These are phyloP conservation scores for Rhodosporidiobolus odoratus DNA, from an alignment of 768 basidiomycete genomes.

Conservation along the genomic window DNA sequence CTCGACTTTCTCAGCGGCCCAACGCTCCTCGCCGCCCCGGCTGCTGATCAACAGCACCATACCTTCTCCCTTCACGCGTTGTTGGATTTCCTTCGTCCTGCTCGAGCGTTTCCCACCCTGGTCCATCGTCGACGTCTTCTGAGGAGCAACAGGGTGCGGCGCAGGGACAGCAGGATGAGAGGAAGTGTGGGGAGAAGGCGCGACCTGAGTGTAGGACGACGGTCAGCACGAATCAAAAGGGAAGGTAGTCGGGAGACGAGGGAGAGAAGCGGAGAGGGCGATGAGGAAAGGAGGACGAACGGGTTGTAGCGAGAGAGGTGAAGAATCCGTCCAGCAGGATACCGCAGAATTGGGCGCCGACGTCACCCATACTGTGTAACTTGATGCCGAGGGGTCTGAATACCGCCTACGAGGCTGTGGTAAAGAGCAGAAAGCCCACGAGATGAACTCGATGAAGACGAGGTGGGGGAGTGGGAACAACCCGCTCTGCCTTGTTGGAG, in stretches of 20 bases:
- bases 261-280: background rate
- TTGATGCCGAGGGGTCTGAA: too few relatives aligned
- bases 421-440: too few relatives aligned
- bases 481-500: too few relatives aligned
- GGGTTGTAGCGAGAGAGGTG: background rate
- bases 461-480: background rate
- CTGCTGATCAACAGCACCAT: background rate
- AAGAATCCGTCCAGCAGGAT: constrained; percentile 5
- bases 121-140: background rate
- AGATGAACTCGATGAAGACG: too few relatives aligned
- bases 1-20: too few relatives aligned
- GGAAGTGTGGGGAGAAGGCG: background rate
- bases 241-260: background rate
- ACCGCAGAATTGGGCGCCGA: background rate
- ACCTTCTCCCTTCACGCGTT: background rate
- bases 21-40: too few relatives aligned
- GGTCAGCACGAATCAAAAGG: background rate
- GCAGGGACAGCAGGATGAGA: background rate
- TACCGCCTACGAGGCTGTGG: background rate
- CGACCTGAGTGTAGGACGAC: background rate
- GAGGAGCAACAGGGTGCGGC: background rate
- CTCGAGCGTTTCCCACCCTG: constrained; percentile 4
- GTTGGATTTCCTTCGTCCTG: background rate
- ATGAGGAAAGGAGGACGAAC: background rate
- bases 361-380: background rate